Base-by-base conservation (phyloP, 768 basidiomycete species). In the Leccinum incarnatum region DNA sequence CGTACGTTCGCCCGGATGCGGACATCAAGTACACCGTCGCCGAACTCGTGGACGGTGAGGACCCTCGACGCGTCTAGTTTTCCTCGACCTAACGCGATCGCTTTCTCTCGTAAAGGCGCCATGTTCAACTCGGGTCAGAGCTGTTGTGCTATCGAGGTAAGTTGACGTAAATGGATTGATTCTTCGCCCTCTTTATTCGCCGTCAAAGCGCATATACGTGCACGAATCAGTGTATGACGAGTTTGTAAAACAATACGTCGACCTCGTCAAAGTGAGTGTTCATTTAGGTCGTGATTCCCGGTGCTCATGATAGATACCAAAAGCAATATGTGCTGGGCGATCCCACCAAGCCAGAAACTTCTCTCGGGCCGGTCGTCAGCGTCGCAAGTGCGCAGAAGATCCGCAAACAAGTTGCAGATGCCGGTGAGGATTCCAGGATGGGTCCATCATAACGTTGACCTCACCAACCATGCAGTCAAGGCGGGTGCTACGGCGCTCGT, bases 81-180 rank as follows among this genome's bases (percentile, higher is more conserved):
- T 9, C 4, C 42, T 47, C 29, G 51, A 29, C 7, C 40, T 56
- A 4, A 58, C 14, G 25, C 15, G 11, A 12, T 10, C 8, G 1
- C 21, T 6, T 21, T 27, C 21, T 27, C 25, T 46, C 36, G 21
- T 42, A 1, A 65, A 93, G 91, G 93, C 37, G 88, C 93, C 4
- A 87, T 95, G 76, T 99, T 94, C 80, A 98, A 98, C 74, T 95
- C 95, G 15, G 97, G 97, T 1, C 97, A 99, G 75, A 95, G 93
- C 62, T 98, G 96, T 73, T 98, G 96, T 69, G 86, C 90, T 0
- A 78, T 98, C 59, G 97, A 99, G 79, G 91, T 89, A 60, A 15
- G 77, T 67, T 5, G 36, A 32, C 45, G 27, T 27, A 45, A 34
- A n/a, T 34, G 15, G 19, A 27, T 15, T n/a, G 27, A 30, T 36